Evolutionary conservation across 306 rosid species (phyloP).

Genomic region (Hylodesmum podocarpum): DNA sequence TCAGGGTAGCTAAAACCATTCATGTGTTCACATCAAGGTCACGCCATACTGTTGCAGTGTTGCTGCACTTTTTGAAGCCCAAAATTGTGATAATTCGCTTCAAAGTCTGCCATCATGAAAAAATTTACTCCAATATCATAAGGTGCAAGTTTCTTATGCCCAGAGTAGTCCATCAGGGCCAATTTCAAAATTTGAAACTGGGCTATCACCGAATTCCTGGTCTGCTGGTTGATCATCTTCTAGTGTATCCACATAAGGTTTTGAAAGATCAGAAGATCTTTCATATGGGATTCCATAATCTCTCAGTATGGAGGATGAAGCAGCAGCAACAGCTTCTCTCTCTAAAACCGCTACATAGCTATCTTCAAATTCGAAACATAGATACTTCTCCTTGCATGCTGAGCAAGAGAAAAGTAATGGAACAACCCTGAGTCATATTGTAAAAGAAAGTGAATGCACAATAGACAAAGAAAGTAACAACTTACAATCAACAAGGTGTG

Average conservation of each 20-base stretch:
- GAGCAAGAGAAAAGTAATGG: constrained; percentile 38
- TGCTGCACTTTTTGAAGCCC: constrained; percentile 19
- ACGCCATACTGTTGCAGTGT: constrained; percentile 2
- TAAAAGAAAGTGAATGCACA: neutral
- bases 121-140: constrained; percentile 3
- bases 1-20: constrained; percentile 1
- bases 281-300: constrained; percentile 87
- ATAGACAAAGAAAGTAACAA: constrained; percentile 3
- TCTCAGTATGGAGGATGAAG: constrained; percentile 70
- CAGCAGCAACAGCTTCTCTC: constrained; percentile 60
- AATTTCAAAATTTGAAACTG: constrained; percentile 74
- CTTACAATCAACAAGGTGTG: constrained; percentile 90
- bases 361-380: constrained; percentile 88
- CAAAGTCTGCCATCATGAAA: neutral
- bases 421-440: constrained; percentile 27
- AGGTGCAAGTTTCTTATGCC: constrained; percentile 48
- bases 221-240: constrained; percentile 47
- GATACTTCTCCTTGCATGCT: constrained; percentile 80
- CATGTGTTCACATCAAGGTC: constrained; percentile 7
- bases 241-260: constrained; percentile 62
- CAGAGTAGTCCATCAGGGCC: constrained; percentile 76
- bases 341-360: constrained; percentile 78
- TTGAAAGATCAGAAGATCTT: constrained; percentile 76
- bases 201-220: constrained; percentile 57
- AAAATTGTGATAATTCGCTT: constrained; percentile 31